Base-by-base conservation (phyloP, 495 filamentous ascomycete species). In the Podospora pseudocomata region DNA sequence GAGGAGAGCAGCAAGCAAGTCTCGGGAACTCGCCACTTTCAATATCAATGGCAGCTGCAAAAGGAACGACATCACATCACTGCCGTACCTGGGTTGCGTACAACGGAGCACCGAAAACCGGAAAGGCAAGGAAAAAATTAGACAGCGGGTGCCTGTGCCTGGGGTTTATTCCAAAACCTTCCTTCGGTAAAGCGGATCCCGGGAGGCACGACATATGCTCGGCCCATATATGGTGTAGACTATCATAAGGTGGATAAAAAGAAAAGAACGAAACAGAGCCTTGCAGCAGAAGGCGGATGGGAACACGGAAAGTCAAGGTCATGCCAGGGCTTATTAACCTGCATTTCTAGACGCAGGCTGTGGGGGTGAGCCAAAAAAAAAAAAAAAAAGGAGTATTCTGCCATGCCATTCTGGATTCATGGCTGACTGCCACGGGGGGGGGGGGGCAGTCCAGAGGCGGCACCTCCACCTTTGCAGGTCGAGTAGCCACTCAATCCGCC, bases 281-380 rank as follows among this genome's bases (percentile, higher is more conserved):
- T 59, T 67, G 57, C 44, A 30, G 60, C 34, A 67, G 67, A 61
- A 28, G 23, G 63, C 18, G 27, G 34, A 54, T 39, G 34, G 34
- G 34, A 39, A 39, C 34, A 39, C 34, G 11, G 5, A 39, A 39
- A 39, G 34, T 0, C 34, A 39, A 11, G 34, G 34, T 60, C 26
- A 28, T 64, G 39, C 18, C 66, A 63, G 26, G 64, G 63, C 49
- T 56, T 64, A 65, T 39, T 64, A 61, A 63, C 32, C 61, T 64
- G 65, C 67, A 65, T 62, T 55, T 62, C 16, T 63, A 58, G 63
- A 15, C 67, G 53, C 60, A 60, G 49, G 32, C 57, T 57, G 61
- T 67, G 67, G 63, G 39, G 39, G 39, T 13, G 15, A 13, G 15
- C 11, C 1, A 20, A 20, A 23, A 23, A 23, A 20, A 20, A 20